Evolutionary conservation across 1,284 basidiomycete genomes (phyloP).

Genomic region (Trichosporon inkin): DNA sequence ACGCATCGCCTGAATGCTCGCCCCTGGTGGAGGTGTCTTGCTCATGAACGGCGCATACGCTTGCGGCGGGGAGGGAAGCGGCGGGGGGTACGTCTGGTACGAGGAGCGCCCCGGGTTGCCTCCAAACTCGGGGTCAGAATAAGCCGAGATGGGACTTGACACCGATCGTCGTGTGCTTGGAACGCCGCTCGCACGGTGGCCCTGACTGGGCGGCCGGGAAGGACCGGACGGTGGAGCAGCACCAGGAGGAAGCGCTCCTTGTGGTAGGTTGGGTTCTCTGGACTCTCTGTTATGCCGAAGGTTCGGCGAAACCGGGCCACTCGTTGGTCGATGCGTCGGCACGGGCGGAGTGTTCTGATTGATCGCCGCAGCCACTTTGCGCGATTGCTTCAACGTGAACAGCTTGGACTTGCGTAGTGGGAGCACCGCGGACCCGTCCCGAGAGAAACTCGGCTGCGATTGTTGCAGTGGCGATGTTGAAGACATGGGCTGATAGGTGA

Average conservation of each 20-base stretch:
- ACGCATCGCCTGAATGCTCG: neutral
- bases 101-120: neutral
- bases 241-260: neutral
- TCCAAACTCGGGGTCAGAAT: neutral
- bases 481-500: neutral
- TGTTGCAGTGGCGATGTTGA: neutral
- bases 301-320: neutral
- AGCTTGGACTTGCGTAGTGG: neutral
- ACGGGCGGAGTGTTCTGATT: slow-evolving; percentile 1
- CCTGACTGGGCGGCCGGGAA: neutral
- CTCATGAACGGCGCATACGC: slow-evolving; percentile 3
- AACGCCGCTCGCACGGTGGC: neutral
- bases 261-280: neutral
- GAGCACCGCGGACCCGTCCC: neutral
- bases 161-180: neutral
- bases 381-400: slow-evolving; percentile 2
- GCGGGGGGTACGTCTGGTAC: slow-evolving; percentile 1
- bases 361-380: neutral
- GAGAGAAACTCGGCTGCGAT: neutral
- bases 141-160: neutral
- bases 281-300: neutral
- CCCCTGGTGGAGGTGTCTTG: neutral
- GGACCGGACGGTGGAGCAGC: neutral
- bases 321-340: neutral
- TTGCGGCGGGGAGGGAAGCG: neutral